Conservation (phyloP, 176 grass and related monocot genomes). For the Triticum turgidum region DNA sequence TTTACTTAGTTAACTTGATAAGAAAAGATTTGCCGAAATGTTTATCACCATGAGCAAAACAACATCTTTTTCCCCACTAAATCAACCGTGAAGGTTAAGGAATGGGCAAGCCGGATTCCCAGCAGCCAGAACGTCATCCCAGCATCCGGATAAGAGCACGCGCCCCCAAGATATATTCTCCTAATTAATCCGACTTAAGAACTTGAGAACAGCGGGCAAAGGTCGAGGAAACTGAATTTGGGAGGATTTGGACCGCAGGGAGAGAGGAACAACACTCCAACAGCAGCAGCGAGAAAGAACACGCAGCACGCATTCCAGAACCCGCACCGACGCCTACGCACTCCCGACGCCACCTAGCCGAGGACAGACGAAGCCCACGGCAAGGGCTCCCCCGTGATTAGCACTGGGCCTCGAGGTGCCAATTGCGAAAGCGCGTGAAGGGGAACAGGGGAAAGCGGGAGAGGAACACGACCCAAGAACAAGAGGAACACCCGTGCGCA, state of each 20-base stretch:
- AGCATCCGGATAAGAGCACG: not conserved
- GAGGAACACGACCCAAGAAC: not conserved
- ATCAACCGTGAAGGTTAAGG: not conserved
- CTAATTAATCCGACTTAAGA: not conserved
- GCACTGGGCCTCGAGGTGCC: not conserved
- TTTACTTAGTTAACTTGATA: not conserved
- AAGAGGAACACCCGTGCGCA: not conserved
- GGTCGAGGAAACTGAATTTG: not conserved
- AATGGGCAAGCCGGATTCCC: not conserved
- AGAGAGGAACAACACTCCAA: not conserved
- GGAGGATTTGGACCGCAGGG: not conserved
- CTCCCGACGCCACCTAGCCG: not conserved
- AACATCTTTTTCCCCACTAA: not conserved
- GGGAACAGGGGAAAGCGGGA: not conserved
- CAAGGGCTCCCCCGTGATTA: not conserved
- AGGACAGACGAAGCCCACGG: not conserved
- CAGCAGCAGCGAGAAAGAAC: not conserved
- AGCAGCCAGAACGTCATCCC: not conserved
- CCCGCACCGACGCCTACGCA: not conserved
- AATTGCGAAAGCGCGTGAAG: not conserved
- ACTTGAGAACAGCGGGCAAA: not conserved
- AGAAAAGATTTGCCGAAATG: not conserved
- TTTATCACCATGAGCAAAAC: not conserved
- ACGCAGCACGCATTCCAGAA: conserved; percentile 12
- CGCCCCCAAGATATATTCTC: not conserved